phyloP scores from a whole-genome alignment of 495 filamentous ascomycete species.

The Neurospora sp. region DNA sequence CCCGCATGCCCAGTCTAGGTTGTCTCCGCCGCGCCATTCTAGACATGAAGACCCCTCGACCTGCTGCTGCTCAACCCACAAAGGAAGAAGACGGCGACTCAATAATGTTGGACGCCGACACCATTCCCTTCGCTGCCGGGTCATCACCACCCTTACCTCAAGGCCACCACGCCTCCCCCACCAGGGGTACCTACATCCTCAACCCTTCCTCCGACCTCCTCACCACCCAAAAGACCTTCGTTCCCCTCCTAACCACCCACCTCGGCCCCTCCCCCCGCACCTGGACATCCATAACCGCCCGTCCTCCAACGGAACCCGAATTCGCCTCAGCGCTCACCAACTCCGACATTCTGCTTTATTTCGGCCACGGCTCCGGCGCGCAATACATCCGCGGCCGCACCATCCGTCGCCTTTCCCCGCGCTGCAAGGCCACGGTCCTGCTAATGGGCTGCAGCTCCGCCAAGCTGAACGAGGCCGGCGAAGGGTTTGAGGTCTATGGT shows the following conservation, averaged over 20 bases:
- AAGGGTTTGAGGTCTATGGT: constrained; percentile 73
- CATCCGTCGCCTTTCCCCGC: constrained; percentile 57
- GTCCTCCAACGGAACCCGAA: constrained; percentile 64
- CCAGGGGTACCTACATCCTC: constrained; percentile 67
- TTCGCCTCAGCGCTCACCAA: constrained; percentile 52
- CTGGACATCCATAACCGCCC: constrained; percentile 59
- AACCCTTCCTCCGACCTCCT: constrained; percentile 75
- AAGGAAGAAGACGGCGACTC: background rate
- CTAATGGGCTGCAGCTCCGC: constrained; percentile 90
- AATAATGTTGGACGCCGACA: background rate
- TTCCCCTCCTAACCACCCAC: constrained; percentile 45
- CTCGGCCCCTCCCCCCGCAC: constrained; percentile 40
- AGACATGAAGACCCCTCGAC: constrained; percentile 16
- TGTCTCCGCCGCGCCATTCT: constrained; percentile 51
- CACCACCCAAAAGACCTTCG: constrained; percentile 63
- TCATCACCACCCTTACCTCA: constrained; percentile 4
- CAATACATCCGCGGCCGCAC: constrained; percentile 81
- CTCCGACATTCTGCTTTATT: constrained; percentile 72
- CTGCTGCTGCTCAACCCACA: background rate
- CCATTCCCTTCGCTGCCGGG: background rate
- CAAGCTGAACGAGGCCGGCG: constrained; percentile 63
- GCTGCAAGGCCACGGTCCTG: constrained; percentile 57
- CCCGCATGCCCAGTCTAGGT: constrained; percentile 71
- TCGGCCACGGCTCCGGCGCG: constrained; percentile 90
- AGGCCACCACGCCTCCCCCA: constrained; percentile 45